A percentile compares a stretch with the other conserved stretches of the same genome.
phyloP scores from a whole-genome alignment of 768 basidiomycete species.

The Macrolepiota albuminosa region DNA sequence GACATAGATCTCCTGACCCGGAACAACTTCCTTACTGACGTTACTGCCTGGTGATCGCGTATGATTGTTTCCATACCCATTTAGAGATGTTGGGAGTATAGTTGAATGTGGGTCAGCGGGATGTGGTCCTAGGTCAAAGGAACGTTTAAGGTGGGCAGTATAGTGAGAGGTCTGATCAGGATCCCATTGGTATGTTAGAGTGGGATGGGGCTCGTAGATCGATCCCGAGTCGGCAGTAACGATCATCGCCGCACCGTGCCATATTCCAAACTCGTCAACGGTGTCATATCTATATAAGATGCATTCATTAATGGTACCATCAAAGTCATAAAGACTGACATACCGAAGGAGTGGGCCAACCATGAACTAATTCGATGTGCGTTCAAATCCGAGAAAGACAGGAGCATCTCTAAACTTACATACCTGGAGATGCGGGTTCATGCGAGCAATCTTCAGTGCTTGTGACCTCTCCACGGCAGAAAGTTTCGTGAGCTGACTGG shows the following conservation, averaged over 20 bases:
- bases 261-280: conserved; percentile 68
- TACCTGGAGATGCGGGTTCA: conserved; percentile 76
- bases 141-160: conserved; percentile 18
- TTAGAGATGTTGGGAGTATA: conserved; percentile 25
- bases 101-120: conserved; percentile 69
- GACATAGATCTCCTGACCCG: conserved; percentile 71
- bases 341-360: conserved; percentile 77
- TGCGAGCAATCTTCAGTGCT: conserved; percentile 51
- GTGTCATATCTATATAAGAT: conserved; percentile 69
- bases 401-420: conserved; percentile 10
- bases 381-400: neutral
- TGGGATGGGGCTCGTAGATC: conserved; percentile 69
- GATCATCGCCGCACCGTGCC: conserved; percentile 85
- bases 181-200: conserved; percentile 71
- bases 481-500: conserved; percentile 43
- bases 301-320: neutral
- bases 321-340: conserved; percentile 6
- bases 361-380: conserved; percentile 55
- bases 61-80: conserved; percentile 16
- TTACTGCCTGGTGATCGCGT: conserved; percentile 22
- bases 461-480: conserved; percentile 64
- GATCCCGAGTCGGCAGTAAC: conserved; percentile 84
- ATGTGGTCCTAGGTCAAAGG: conserved; percentile 64
- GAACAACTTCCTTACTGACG: conserved; percentile 35
- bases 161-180: conserved; percentile 33